Evolutionary conservation across 2,329 filamentous ascomycete species (phyloP).

Genomic region (Monilinia laxa): DNA sequence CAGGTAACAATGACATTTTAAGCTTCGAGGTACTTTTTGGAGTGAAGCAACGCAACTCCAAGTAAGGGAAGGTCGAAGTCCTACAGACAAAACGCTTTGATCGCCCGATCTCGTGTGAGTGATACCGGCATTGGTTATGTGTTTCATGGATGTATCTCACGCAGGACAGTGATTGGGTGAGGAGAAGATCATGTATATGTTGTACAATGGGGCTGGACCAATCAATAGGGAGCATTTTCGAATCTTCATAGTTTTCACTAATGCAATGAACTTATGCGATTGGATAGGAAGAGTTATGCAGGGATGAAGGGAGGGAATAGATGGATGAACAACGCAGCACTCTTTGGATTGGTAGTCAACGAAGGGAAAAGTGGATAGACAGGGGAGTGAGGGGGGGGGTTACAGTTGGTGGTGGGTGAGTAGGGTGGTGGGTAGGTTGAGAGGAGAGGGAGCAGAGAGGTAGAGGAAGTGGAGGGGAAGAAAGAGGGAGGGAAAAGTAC

Average conservation of each 20-base stretch:
- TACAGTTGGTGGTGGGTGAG: too few species aligned
- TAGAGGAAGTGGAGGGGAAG: too few species aligned
- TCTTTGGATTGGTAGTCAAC: neutral
- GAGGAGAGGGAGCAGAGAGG: neutral
- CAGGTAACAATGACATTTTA: neutral
- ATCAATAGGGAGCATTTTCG: neutral
- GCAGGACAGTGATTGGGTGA: neutral
- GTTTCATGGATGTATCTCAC: neutral
- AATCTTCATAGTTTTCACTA: too few species aligned
- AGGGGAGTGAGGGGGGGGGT: neutral
- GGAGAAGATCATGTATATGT: neutral
- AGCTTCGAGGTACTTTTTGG: neutral
- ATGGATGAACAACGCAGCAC: constrained; percentile 13
- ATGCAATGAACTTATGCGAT: neutral
- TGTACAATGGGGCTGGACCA: neutral
- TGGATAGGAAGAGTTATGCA: neutral
- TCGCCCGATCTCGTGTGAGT: constrained; percentile 14
- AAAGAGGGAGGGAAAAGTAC: too few species aligned
- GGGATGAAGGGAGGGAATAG: neutral
- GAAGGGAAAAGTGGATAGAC: neutral
- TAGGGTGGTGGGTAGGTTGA: too few species aligned
- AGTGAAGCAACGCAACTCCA: neutral
- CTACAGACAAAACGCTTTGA: constrained; percentile 2
- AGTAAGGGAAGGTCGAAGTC: constrained; percentile 13
- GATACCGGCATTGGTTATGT: neutral